Evolutionary conservation across 192 early-diverging fungal species (phyloP), one percentile per base, ranked within the genome.

Genomic region (Phycomyces blakesleeanus): DNA sequence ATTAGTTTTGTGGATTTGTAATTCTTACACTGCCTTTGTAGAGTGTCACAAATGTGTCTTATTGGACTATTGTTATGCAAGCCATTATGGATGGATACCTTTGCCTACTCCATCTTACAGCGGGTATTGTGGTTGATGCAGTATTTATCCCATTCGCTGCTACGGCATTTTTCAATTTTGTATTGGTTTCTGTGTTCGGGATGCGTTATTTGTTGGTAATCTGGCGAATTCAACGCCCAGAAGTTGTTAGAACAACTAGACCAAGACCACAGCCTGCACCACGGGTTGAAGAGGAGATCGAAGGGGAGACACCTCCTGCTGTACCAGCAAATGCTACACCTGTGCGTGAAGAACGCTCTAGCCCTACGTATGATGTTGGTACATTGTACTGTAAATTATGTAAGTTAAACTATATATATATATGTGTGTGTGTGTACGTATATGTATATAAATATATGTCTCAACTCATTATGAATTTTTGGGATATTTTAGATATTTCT

Each of bases 171-270:
- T 78, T 88, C 38, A 78, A 81, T 8, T 91, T 89, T 68, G 72
- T 82, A 18, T 55, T 89, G 59, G 80, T 88, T 3, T 82, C 86
- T n/a, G 78, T 86, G 20, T 82, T 88, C 59, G 83, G 78, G 8
- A 84, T 90, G 76, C 78, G 85, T 16, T 91, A 93, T 55, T 68
- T 93, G 39, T 62, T 87, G 24, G 79, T 81, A 0, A 84, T 93
- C 14, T 85, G 86, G 81, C 65, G 80, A 37, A 83, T 85, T 47
- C 86, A 90, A 68, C 61, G 86, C 53, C 81, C 88, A 9, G 86
- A 87, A 37, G 51, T 74, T 10, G 63, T 53, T 24, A 62, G 79
- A 8, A 77, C 76, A 0, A 61, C 74, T 37, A 69, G 65, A 12
- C 57, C 67, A 21, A 58, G 41, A 16, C 64, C 71, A 8, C 64